Evolutionary conservation across 1,284 basidiomycete genomes (phyloP).

Genomic region (Marasmius oreades): DNA sequence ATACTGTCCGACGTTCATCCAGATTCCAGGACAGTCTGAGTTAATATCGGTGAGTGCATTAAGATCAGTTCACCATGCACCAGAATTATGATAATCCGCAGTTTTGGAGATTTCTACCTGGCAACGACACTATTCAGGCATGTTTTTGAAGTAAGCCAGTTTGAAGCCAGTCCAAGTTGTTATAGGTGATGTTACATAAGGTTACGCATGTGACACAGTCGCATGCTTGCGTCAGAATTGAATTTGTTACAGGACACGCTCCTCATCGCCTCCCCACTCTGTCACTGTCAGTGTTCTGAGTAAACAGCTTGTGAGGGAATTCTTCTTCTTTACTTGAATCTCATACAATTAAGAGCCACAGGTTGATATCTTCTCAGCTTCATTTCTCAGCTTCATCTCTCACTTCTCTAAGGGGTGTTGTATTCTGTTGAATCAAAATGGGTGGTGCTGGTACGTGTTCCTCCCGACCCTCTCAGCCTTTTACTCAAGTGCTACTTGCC

Average conservation of each 20-base stretch:
- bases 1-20: too few relatives aligned
- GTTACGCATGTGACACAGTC: too few relatives aligned
- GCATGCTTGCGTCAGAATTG: conserved; percentile 28
- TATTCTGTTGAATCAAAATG: conserved; percentile 10
- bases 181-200: too few relatives aligned
- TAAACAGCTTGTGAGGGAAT: not conserved
- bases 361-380: not conserved
- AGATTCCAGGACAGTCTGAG: too few relatives aligned
- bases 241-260: not conserved
- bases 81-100: too few relatives aligned
- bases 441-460: conserved; percentile 18
- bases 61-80: too few relatives aligned
- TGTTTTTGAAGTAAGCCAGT: too few relatives aligned
- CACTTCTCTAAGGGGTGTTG: not conserved
- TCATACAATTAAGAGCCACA: not conserved
- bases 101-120: too few relatives aligned
- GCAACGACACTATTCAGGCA: too few relatives aligned
- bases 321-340: not conserved
- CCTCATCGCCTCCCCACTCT: not conserved
- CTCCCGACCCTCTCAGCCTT: not conserved
- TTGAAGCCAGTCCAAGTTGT: too few relatives aligned
- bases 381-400: not conserved
- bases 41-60: too few relatives aligned
- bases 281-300: too few relatives aligned
- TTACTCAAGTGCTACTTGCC: not conserved